Evolutionary conservation across 2,329 filamentous ascomycete species (phyloP).

Genomic region (Chrysosporium queenslandicum): DNA sequence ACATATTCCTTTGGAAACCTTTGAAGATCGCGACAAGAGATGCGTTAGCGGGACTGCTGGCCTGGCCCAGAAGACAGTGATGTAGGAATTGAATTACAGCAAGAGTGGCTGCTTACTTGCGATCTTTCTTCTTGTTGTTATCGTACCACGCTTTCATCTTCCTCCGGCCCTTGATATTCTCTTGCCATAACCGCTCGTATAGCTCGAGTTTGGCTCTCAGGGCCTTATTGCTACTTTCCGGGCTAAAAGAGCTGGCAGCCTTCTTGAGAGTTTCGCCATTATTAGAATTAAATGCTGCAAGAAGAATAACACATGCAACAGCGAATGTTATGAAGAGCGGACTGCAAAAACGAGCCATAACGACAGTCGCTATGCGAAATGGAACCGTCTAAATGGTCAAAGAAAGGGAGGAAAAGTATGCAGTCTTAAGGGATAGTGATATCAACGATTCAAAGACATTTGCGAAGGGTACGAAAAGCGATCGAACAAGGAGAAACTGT

Average conservation of each 20-base stretch:
- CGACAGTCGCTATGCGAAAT: neutral
- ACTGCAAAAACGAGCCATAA: slow-evolving; percentile 4
- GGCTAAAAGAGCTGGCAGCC: slow-evolving; percentile 1
- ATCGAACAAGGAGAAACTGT: too few relatives aligned
- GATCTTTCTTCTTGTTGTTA: neutral
- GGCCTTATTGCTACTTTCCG: neutral
- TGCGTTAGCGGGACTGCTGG: neutral
- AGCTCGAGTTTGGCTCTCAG: slow-evolving; percentile 3
- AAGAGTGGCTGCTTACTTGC: neutral
- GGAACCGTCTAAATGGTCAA: neutral
- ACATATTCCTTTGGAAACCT: slow-evolving; percentile 11
- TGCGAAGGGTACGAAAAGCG: too few relatives aligned
- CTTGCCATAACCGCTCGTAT: slow-evolving; percentile 7
- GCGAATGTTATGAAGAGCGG: slow-evolving; percentile 1
- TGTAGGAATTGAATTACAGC: neutral
- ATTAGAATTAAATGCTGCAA: slow-evolving; percentile 6
- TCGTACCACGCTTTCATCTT: slow-evolving; percentile 4
- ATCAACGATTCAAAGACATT: too few relatives aligned
- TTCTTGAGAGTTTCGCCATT: slow-evolving; percentile 5
- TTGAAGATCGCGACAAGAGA: neutral
- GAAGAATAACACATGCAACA: slow-evolving; percentile 8
- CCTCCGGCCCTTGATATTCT: slow-evolving; percentile 8
- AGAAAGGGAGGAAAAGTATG: neutral
- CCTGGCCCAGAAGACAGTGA: neutral
- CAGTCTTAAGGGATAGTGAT: too few relatives aligned